phyloP scores from a whole-genome alignment of 2,329 filamentous ascomycete species.

The Stagonosporopsis vannaccii region DNA sequence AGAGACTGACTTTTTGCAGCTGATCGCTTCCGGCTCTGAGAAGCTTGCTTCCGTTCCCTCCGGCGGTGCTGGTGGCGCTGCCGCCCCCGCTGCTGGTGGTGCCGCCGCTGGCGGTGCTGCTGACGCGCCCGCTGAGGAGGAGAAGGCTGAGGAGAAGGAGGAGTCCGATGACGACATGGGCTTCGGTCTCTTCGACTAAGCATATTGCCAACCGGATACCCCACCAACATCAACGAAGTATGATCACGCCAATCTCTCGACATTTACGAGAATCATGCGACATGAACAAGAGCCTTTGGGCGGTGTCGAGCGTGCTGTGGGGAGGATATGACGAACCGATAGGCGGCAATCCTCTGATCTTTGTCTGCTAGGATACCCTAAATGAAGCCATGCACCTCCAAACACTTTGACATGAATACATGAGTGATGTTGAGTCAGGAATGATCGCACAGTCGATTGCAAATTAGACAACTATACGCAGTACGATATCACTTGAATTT shows the following conservation, averaged over 20 bases:
- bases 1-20: conserved; percentile 61
- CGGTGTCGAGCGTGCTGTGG: conserved; percentile 46
- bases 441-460: neutral
- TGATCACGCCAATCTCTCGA: conserved; percentile 39
- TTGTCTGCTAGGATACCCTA: conserved; percentile 40
- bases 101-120: conserved; percentile 67
- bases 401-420: neutral
- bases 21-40: conserved; percentile 86
- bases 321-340: conserved; percentile 31
- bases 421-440: neutral
- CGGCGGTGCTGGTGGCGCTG: conserved; percentile 78
- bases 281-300: conserved; percentile 43
- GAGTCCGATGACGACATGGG: conserved; percentile 79
- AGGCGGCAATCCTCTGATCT: conserved; percentile 26
- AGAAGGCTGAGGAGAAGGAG: conserved; percentile 79
- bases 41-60: conserved; percentile 99
- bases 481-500: too few species aligned
- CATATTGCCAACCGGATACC: conserved; percentile 33
- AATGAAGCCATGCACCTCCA: conserved; percentile 49
- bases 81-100: conserved; percentile 68
- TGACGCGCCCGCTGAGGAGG: conserved; percentile 61
- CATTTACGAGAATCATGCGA: conserved; percentile 43
- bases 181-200: conserved; percentile 73
- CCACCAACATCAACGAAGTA: conserved; percentile 34
- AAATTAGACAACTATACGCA: too few species aligned